Evolutionary conservation across 176 grass and related monocot genomes (phyloP).

Genomic region (Oryza coarctata): DNA sequence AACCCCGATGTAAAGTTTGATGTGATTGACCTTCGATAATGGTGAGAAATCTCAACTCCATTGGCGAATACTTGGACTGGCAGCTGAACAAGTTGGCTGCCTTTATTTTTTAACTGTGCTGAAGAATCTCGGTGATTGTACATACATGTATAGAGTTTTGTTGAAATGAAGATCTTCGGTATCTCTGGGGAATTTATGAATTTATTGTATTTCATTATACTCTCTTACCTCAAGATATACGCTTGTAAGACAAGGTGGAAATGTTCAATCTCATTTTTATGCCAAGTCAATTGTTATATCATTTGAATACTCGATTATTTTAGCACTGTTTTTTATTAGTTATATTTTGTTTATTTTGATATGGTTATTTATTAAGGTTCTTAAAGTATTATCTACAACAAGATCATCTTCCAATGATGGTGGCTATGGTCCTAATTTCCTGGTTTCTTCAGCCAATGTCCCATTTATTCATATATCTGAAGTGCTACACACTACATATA

Average conservation of each 20-base stretch:
- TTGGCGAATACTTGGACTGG: constrained; percentile 12
- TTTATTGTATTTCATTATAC: constrained; percentile 9
- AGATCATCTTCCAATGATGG: not conserved
- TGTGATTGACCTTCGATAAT: constrained; percentile 74
- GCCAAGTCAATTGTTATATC: not conserved
- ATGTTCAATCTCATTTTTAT: constrained; percentile 16
- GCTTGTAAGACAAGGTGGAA: not conserved
- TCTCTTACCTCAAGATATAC: not conserved
- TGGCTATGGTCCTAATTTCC: too few species aligned
- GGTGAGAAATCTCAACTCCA: constrained; percentile 32
- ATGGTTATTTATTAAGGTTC: not conserved
- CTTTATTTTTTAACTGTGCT: constrained; percentile 23
- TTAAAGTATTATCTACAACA: not conserved
- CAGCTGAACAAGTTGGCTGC: constrained; percentile 19
- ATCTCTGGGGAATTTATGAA: not conserved
- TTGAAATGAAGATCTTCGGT: not conserved
- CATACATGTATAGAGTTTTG: constrained; percentile 46
- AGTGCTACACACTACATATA: too few species aligned
- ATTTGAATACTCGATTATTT: not conserved
- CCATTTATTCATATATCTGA: too few species aligned
- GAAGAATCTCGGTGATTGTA: constrained; percentile 35
- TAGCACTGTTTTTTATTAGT: not conserved
- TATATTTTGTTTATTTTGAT: not conserved
- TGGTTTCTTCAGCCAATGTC: too few species aligned
- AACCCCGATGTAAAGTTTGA: constrained; percentile 75